Evolutionary conservation across 768 basidiomycete species (phyloP), one percentile per base, ranked within the genome.

Genomic region (Crassisporium funariophilum): DNA sequence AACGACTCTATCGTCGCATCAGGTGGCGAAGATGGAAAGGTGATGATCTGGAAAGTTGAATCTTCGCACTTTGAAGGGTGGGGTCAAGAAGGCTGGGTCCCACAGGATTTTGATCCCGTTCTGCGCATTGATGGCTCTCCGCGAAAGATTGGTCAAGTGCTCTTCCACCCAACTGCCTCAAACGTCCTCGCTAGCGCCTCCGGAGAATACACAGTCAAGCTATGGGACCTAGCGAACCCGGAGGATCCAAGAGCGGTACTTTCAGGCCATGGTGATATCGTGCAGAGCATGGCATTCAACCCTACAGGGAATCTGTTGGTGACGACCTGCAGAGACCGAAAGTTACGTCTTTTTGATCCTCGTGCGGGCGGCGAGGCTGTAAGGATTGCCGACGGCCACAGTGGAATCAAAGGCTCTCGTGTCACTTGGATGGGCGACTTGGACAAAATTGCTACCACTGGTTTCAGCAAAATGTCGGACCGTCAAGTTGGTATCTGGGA

Each of bases 401-500:
- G 83, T 16, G 97, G 97, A 8, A 86, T 98, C 66, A 98, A 98
- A 68, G 92, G 92, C 3, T 82, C 91, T 3, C 78, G 95, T 13
- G 86, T 93, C 3, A 75, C 78, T 20, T 98, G 91, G 90, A 82
- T 97, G 82, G 95, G 97, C 35, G 88, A 91, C 45, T 69, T 79
- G 39, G 93, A 94, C 64, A 83, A 82, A 53, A 80, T 98, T 61
- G 91, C 88, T 11, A 98, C 95, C 11, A 99, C 95, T 11, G 95
- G 95, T 0, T 98, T 98, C 69, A 92, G 89, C 69, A 91, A 84
- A 68, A 95, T 95, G 91, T 91, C 89, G 38, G 95, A 99, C 64
- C 79, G 95, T 7, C 93, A 99, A 66, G 77, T 93, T 24, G 77
- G 75, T 44, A 69, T 99, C 35, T 99, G 95, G 95, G 94, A 98